These are phyloP conservation scores for Ambrosia trifida DNA, from an alignment of 129 eudicot genomes.

Conservation along the genomic window DNA sequence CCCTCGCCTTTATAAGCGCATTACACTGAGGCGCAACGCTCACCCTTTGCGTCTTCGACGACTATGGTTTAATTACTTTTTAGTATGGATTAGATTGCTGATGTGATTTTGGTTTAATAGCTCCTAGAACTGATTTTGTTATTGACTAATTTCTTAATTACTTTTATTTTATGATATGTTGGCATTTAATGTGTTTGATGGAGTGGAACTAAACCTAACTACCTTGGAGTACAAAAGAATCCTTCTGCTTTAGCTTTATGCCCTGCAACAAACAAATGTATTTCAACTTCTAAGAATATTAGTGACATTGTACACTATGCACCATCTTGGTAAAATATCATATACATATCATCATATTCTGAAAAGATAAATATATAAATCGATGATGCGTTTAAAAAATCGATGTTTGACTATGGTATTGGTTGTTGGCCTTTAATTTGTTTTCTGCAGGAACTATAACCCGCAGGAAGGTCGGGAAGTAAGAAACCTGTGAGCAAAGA, in stretches of 20 bases:
- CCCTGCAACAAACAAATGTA: slow-evolving; percentile 87
- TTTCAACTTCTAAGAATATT: slow-evolving; percentile 79
- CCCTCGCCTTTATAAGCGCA: too few species aligned
- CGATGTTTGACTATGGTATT: slow-evolving; percentile 1
- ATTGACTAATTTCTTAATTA: not conserved
- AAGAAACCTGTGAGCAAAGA: slow-evolving; percentile 70
- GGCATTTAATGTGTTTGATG: slow-evolving; percentile 30
- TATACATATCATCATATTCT: not conserved
- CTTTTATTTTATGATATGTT: not conserved
- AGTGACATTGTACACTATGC: slow-evolving; percentile 80
- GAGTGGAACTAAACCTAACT: slow-evolving; percentile 84
- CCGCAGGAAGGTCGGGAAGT: slow-evolving; percentile 76
- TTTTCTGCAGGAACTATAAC: slow-evolving; percentile 74
- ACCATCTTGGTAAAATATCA: slow-evolving; percentile 72
- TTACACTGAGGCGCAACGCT: too few species aligned
- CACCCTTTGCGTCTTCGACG: too few species aligned
- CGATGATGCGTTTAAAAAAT: not conserved
- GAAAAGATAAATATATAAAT: not conserved
- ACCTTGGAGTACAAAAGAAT: slow-evolving; percentile 90
- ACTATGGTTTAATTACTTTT: not conserved
- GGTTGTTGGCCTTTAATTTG: not conserved
- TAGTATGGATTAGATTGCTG: not conserved
- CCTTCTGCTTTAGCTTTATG: slow-evolving; percentile 73
- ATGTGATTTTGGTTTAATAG: not conserved
- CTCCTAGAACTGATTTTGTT: not conserved